Evolutionary conservation across 345 rosid genomes (phyloP), one percentile per base, ranked within the genome.

Genomic region (Rhizophora apiculata): DNA sequence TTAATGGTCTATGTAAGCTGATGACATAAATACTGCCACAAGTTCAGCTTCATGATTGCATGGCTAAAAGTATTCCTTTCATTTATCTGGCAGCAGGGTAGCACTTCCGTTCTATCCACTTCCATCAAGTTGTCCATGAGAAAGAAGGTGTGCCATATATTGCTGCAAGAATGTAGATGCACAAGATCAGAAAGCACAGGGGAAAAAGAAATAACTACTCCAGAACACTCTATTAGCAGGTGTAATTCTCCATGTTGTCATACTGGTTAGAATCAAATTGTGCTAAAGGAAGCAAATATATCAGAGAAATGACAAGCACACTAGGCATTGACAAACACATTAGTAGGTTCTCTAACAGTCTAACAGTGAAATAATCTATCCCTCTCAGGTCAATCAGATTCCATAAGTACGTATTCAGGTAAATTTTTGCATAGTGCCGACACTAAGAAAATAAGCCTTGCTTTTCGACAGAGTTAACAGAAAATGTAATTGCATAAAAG

Each of bases 121-220:
- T 74, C 92, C 96, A 73, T 93, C 90, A 19, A 93, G 91, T 65
- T 89, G 87, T 32, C 92, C 97, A 48, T 78, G 87, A 66, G 98
- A 91, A 67, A 93, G 98, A 69, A 93, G 91, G 70, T 93, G 94
- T 29, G 96, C 97, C 94, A 82, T 84, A 81, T 86, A 91, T 84
- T 89, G 91, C 98, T 90, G 91, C 88, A 82, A 76, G 36, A 64
- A 72, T 3, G 74, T 5, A 67, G 15, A 29, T 3, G 51, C 11
- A 49, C 20, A 11, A 51, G 36, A 27, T 24, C n/a, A 32, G 48
- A 62, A 53, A 39, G 27, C 55, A 61, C 43, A 67, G 8, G 15
- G 34, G 68, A 30, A 69, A 53, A 29, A 21, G 5, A 70, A 37
- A 49, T 54, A 34, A 30, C 34, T 10, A 8, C n/a, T 9, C 43